phyloP scores from a whole-genome alignment of 306 rosid genomes.

The Inga oerstediana region DNA sequence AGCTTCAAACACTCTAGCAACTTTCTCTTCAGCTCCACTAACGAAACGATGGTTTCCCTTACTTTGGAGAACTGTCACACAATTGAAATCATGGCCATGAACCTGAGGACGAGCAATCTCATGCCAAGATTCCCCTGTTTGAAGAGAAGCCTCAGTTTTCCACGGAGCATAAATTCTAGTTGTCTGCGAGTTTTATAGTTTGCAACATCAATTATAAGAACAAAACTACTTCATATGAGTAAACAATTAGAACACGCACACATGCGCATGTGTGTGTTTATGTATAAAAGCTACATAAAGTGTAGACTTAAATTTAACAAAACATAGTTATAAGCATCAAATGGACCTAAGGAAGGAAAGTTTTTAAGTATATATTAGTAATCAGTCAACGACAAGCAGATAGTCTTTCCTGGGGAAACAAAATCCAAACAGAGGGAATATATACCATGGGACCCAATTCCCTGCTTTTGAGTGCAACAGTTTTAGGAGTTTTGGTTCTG shows the following conservation, averaged over 20 bases:
- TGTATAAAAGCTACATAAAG: neutral
- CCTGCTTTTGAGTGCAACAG: neutral
- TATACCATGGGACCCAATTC: neutral
- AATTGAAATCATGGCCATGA: constrained; percentile 95
- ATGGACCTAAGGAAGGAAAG: neutral
- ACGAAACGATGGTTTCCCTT: constrained; percentile 92
- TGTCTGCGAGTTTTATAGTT: constrained; percentile 63
- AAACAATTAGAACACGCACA: neutral
- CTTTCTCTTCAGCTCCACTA: constrained; percentile 98
- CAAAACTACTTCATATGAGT: constrained; percentile 7
- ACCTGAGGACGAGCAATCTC: constrained; percentile 96
- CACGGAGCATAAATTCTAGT: constrained; percentile 85
- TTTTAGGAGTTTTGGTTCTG: neutral
- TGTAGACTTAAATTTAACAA: neutral
- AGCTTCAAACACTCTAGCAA: constrained; percentile 96
- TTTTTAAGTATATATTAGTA: neutral
- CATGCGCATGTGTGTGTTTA: neutral
- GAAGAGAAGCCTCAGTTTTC: constrained; percentile 56
- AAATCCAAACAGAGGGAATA: neutral
- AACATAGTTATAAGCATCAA: neutral
- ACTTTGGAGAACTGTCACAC: constrained; percentile 69
- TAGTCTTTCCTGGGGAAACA: neutral
- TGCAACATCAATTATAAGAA: constrained; percentile 23
- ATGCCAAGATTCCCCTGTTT: constrained; percentile 66
- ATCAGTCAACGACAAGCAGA: neutral